A percentile compares a stretch with the other conserved stretches of the same genome.
Conservation (phyloP, 352 stramenopile species). For the Globisporangium echinulatum region DNA sequence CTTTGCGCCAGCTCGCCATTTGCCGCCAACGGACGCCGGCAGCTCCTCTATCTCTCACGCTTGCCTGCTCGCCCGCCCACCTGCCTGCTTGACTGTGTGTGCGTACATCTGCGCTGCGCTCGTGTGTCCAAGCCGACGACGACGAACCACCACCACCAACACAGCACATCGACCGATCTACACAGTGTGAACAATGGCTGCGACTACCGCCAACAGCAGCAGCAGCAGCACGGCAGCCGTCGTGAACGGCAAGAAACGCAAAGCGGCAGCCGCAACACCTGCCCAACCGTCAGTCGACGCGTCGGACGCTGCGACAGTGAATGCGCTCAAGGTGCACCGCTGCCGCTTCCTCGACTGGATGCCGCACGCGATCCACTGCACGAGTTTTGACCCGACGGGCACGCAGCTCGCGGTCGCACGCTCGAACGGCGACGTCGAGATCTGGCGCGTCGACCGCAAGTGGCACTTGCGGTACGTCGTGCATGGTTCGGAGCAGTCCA, state of each 20-base stretch:
- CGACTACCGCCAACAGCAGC: too few species aligned
- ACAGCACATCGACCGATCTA: neutral
- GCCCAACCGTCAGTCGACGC: neutral
- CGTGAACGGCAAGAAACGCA: conserved; percentile 7
- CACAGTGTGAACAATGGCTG: too few species aligned
- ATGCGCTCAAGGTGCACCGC: conserved; percentile 60
- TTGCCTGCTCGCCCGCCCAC: neutral
- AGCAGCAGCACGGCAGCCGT: neutral
- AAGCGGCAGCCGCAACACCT: conserved; percentile 1
- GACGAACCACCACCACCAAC: neutral
- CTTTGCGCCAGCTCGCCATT: neutral
- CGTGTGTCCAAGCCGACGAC: neutral
- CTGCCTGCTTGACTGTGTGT: neutral
- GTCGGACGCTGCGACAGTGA: neutral
- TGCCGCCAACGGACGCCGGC: neutral
- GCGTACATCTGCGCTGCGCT: neutral
- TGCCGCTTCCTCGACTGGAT: conserved; percentile 85
- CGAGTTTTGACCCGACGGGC: conserved; percentile 49
- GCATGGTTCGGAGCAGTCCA: conserved; percentile 43
- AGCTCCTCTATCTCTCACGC: neutral
- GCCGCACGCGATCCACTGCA: conserved; percentile 56
- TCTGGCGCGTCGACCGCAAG: conserved; percentile 60
- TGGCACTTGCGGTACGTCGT: conserved; percentile 75
- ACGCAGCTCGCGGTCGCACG: conserved; percentile 69
- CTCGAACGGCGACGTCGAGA: conserved; percentile 74